Base-by-base conservation (phyloP, 768 basidiomycete species). In the Hydnomerulius pinastri region DNA sequence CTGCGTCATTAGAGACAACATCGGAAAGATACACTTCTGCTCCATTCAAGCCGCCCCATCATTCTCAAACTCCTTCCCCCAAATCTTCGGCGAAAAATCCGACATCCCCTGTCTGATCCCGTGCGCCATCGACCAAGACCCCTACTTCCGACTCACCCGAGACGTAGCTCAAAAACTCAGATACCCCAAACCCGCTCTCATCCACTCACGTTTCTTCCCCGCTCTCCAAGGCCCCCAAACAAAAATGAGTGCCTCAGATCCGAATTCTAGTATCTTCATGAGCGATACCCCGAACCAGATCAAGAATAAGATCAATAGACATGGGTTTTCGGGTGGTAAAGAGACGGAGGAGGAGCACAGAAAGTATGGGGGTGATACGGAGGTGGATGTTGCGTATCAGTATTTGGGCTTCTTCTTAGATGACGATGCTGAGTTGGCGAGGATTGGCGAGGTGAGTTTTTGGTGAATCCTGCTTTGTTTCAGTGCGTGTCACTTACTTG, bases 201-300 rank as follows among this genome's bases (percentile, higher is more conserved):
- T 99, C 42, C 94, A 98, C 70, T 82, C 95, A 40, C 96, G 96
- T 64, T 99, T 99, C 79, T 96, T 99, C 75, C 97, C 97, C 10
- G 95, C 97, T 4, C 79, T 99, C 9, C 96, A 98, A 71, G 97
- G 97, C 36, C 90, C 97, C 2, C 93, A 97, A 70, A 96, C 93
- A 29, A 99, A 99, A 75, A 99, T 99, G 97, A 97, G 94, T 68
- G 97, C 97, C 4, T 94, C 91, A 43, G 88, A 96, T 69, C 76
- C 83, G 18, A 96, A 94, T 71, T 90, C 87, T 56, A 90, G 90
- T 56, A 95, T 99, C 58, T 98, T 81, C 76, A 98, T 99, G 96
- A 92, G 79, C 27, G 97, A 99, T 67, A 91, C 89, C 51, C 77
- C 85, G 4, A 83, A 83, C 49, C 91, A 95, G 71, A 98, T 99